phyloP scores from a whole-genome alignment of 352 stramenopile genomes.

The Globisporangium spinosum region DNA sequence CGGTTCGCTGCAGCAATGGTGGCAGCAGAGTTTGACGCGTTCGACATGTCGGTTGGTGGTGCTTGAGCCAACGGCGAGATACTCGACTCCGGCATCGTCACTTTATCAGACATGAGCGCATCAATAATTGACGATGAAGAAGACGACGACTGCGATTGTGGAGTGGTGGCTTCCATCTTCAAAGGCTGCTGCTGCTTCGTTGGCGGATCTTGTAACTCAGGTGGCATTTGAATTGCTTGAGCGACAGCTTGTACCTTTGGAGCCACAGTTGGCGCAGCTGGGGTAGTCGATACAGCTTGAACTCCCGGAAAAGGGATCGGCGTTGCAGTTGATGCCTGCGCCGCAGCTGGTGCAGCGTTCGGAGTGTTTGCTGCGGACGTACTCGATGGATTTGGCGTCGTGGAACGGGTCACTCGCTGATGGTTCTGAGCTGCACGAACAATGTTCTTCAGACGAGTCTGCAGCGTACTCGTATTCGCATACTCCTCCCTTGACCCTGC shows the following conservation, averaged over 20 bases:
- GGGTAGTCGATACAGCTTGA: slow-evolving; percentile 30
- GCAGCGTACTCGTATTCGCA: slow-evolving; percentile 92
- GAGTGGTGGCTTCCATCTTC: slow-evolving; percentile 29
- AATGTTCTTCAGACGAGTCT: slow-evolving; percentile 94
- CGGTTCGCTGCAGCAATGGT: slow-evolving; percentile 35
- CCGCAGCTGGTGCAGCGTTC: slow-evolving; percentile 11
- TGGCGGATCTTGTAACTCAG: slow-evolving; percentile 55
- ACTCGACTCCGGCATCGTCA: slow-evolving; percentile 32
- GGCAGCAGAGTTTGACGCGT: slow-evolving; percentile 20
- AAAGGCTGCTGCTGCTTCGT: slow-evolving; percentile 23
- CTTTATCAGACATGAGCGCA: slow-evolving; percentile 41
- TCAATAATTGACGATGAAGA: slow-evolving; percentile 37
- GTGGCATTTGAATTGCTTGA: slow-evolving; percentile 77
- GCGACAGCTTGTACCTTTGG: slow-evolving; percentile 23
- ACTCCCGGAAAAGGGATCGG: slow-evolving; percentile 61
- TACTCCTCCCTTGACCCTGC: slow-evolving; percentile 91
- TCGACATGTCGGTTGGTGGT: slow-evolving; percentile 8
- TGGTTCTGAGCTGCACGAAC: slow-evolving; percentile 79
- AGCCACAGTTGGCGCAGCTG: slow-evolving; percentile 5
- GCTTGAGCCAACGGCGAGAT: slow-evolving; percentile 27
- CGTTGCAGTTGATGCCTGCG: slow-evolving; percentile 18
- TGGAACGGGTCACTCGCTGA: slow-evolving; percentile 39
- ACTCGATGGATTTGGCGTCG: slow-evolving; percentile 22
- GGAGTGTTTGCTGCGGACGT: slow-evolving; percentile 15
- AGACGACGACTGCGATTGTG: slow-evolving; percentile 19